phyloP scores from a whole-genome alignment of 1,284 basidiomycete species.

The Sutorius eximius region DNA sequence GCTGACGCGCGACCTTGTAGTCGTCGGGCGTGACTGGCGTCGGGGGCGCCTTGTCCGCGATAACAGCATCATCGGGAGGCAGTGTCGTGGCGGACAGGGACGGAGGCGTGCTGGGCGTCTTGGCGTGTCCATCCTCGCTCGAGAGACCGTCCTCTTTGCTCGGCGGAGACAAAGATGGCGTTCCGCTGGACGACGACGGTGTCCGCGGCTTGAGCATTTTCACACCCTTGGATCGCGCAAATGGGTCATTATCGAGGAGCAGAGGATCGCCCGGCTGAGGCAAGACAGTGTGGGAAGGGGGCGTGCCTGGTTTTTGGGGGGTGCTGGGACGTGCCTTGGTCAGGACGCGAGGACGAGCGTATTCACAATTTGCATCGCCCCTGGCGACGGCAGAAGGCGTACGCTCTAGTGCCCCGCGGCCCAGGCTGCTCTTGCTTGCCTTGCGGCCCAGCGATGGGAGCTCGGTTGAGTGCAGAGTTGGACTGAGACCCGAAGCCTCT shows the following conservation, averaged over 20 bases:
- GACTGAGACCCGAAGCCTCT: conserved; percentile 1
- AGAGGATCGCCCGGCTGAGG: conserved; percentile 24
- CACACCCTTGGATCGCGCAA: conserved; percentile 54
- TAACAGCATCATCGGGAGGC: too few species aligned
- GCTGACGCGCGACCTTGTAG: conserved; percentile 40
- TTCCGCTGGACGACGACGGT: conserved; percentile 17
- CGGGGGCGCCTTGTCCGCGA: conserved; percentile 21
- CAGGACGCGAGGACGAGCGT: conserved; percentile 25
- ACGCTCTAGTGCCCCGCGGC: conserved; percentile 15
- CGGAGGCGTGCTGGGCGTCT: neutral
- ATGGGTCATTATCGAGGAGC: conserved; percentile 55
- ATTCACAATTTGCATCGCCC: conserved; percentile 12
- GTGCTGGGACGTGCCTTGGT: conserved; percentile 34
- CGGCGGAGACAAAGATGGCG: neutral
- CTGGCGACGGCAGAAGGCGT: conserved; percentile 4
- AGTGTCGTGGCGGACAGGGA: neutral
- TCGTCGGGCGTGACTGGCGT: conserved; percentile 39
- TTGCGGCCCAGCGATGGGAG: conserved; percentile 13
- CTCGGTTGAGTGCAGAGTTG: conserved; percentile 11
- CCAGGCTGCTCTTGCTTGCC: conserved; percentile 18
- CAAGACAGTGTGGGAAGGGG: conserved; percentile 1
- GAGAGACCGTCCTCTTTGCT: conserved; percentile 7
- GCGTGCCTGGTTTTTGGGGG: conserved; percentile 23
- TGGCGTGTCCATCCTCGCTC: conserved; percentile 15
- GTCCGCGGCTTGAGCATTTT: conserved; percentile 34